Evolutionary conservation across 768 basidiomycete genomes (phyloP), one percentile per base, ranked within the genome.

Genomic region (Suillus spraguei): DNA sequence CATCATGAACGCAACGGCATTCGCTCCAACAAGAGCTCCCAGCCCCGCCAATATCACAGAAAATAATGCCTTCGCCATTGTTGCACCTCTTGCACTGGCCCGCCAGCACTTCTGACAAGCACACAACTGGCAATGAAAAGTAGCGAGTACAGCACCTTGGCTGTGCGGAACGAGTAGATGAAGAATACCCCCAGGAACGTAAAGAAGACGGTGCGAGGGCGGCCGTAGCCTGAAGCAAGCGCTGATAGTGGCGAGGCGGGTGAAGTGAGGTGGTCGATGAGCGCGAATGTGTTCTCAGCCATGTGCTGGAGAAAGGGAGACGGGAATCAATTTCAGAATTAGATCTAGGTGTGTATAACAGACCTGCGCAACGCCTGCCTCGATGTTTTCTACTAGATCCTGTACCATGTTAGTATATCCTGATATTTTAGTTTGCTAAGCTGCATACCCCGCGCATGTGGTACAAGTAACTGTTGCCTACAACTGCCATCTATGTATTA

Each of bases 391-490:
- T 9, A 94, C 89, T 5, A 90, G 67, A 75, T 97, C 95, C 78
- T 81, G 52, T n/a, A 28, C 24, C 22, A 3, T 60, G 58, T 64
- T 11, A 71, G 50, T 60, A 22, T 11, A 54, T 44, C 13, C 39
- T n/a, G 5, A 9, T 20, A 52, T 53, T 22, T 33, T 14, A 46
- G 46, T 47, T 32, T 54, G n/a, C 60, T 20, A 28, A 63, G 59
- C 60, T 64, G 58, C 72, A 1, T 67, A 88, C 90, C 80, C 93
- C 93, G 55, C 91, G 87, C 79, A 94, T 98, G 75, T 98, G 95
- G 71, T 97, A 98, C 60, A 94, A 79, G 73, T 97, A 99, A 68
- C 92, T 92, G 74, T 97, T 92, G 16, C 94, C 92, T 4, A 97
- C 88, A 33, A 97, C 79, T 0, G 95, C 95, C 84, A 97, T 94